phyloP scores from a whole-genome alignment of 306 rosid genomes.

The Trichosanthes cucumerina region DNA sequence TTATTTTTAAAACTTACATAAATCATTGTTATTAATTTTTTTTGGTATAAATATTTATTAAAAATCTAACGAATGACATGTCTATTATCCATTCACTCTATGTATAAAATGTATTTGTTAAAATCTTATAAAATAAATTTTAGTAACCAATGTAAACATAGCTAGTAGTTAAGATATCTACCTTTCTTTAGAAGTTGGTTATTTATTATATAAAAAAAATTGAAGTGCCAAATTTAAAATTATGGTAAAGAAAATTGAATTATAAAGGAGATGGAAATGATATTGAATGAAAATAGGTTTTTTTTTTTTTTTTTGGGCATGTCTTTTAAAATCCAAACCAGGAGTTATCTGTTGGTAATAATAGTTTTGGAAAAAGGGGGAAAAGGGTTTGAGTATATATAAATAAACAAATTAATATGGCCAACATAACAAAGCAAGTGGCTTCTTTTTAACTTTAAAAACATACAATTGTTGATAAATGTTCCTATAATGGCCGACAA shows the following conservation, averaged over 20 bases:
- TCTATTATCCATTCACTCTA: no score
- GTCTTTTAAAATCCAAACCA: neutral
- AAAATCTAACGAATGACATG: no score
- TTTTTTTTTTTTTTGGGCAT: neutral
- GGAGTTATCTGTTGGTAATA: constrained; percentile 10
- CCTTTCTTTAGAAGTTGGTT: no score
- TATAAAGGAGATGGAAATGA: neutral
- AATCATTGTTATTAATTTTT: no score
- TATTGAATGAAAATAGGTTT: neutral
- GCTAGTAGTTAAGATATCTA: no score
- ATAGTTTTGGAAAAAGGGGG: neutral
- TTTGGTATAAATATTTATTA: no score
- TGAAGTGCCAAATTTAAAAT: neutral
- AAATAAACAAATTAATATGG: constrained; percentile 2
- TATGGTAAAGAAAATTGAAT: neutral
- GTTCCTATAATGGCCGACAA: constrained; percentile 51
- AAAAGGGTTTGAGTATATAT: neutral
- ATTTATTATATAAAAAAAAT: no score
- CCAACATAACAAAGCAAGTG: constrained; percentile 4
- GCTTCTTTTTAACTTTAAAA: neutral
- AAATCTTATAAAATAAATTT: no score
- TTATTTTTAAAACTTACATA: no score
- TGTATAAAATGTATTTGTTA: no score
- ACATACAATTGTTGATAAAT: constrained; percentile 13
- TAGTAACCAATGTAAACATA: no score